These are phyloP conservation scores for Penicillium waksmanii DNA, from an alignment of 495 filamentous ascomycete genomes.

Conservation along the genomic window DNA sequence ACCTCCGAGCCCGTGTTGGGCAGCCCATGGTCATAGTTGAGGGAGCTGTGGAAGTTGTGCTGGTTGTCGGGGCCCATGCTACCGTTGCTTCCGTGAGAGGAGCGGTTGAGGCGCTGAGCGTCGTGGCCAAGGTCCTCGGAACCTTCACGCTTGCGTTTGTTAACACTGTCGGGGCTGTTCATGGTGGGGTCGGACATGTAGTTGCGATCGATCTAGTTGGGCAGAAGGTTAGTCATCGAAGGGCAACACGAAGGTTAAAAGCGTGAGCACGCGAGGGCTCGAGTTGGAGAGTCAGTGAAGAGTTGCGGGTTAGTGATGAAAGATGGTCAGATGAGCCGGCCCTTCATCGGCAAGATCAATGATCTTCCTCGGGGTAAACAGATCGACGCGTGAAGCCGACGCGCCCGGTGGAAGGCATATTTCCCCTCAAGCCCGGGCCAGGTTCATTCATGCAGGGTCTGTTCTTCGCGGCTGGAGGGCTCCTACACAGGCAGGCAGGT, in stretches of 20 bases:
- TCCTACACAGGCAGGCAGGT: not conserved
- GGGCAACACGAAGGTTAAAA: conserved; percentile 6
- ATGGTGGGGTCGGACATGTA: conserved; percentile 50
- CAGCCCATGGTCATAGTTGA: conserved; percentile 48
- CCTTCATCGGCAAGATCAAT: conserved; percentile 19
- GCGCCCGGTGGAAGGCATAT: conserved; percentile 23
- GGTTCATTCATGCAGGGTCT: not conserved
- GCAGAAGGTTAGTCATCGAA: conserved; percentile 28
- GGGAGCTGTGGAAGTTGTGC: conserved; percentile 44
- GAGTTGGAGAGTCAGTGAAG: conserved; percentile 10
- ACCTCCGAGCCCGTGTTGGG: conserved; percentile 38
- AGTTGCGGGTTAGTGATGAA: not conserved
- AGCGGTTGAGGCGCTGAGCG: conserved; percentile 46
- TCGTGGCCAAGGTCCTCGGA: conserved; percentile 49
- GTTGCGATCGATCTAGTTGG: conserved; percentile 10
- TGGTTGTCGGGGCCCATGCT: conserved; percentile 44
- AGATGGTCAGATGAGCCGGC: conserved; percentile 10
- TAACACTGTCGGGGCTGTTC: conserved; percentile 41
- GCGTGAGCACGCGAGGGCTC: conserved; percentile 1
- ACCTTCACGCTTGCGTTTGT: conserved; percentile 52
- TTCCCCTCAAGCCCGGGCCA: conserved; percentile 1
- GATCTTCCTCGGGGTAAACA: conserved; percentile 25
- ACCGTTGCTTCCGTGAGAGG: conserved; percentile 51
- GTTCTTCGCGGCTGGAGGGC: not conserved
- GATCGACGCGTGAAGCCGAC: conserved; percentile 35